Conservation (phyloP, 2,329 filamentous ascomycete genomes). For the Cyphellophora attinorum region DNA sequence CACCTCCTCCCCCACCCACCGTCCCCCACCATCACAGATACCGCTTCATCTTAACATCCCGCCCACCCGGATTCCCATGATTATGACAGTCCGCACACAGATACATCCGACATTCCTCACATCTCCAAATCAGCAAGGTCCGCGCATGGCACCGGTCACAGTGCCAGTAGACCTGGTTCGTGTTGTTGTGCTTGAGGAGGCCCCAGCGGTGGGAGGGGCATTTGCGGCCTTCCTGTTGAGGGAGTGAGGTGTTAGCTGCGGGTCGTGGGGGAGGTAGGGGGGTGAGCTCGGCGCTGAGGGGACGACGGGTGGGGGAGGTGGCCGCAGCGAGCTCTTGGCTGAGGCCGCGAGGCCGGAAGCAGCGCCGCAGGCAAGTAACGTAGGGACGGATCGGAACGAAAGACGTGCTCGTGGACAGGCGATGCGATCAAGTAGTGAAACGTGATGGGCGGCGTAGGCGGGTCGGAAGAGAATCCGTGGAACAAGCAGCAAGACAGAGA, state of each 20-base stretch:
- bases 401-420: too few species aligned
- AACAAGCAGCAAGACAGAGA: too few species aligned
- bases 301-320: background rate
- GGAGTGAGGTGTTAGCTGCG: background rate
- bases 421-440: too few species aligned
- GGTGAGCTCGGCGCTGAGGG: background rate
- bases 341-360: background rate
- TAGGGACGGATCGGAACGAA: too few species aligned
- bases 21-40: too few species aligned
- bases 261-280: background rate
- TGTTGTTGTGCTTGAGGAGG: conserved; percentile 1
- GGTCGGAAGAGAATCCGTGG: too few species aligned
- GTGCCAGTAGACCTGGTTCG: background rate
- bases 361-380: too few species aligned
- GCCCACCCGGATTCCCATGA: conserved; percentile 1
- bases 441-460: too few species aligned
- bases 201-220: conserved; percentile 1
- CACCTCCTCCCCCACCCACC: too few species aligned
- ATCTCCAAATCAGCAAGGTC: background rate
- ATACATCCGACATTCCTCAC: conserved; percentile 1
- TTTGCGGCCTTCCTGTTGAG: background rate
- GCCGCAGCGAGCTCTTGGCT: background rate
- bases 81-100: conserved; percentile 1
- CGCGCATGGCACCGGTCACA: conserved; percentile 1
- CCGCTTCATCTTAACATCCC: background rate